Base-by-base conservation (phyloP, 495 filamentous ascomycete genomes). In the Apodospora peruviana region DNA sequence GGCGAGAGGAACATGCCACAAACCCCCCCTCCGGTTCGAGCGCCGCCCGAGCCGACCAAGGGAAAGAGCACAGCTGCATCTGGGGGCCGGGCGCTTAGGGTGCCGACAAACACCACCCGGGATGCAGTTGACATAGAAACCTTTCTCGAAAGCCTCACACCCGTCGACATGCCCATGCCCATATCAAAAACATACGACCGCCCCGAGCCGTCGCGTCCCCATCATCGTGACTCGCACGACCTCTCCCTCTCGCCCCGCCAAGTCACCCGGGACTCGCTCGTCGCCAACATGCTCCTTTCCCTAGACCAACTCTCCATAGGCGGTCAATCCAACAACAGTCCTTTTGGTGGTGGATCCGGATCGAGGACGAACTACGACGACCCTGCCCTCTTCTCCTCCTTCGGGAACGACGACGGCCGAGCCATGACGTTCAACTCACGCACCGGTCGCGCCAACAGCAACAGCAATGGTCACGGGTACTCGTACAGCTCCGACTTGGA, bases 231-330 rank as follows among this genome's bases (percentile, higher is more conserved):
- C 62, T 91, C 90, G 21, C 90, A 96, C 71, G 90, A 95, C 65
- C 73, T 96, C 42, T 90, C 88, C 25, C 71, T 95, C 43, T 81
- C 84, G 7, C 74, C 84, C 41, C 75, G 83, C 47, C 84, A 90
- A 61, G 81, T 85, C 52, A 84, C 83, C 22, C 82, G 90, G 42
- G 87, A 90, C 55, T 95, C 90, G 19, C 82, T 96, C 40, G 86
- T 96, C 37, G 87, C 91, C 65, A 91, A 95, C 59, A 89, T 96
- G 82, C 79, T 96, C 11, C 77, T 90, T 24, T 95, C 91, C 16
- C 79, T 96, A 49, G 89, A 94, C 66, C 85, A 88, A 69, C 79
- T 89, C 60, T 79, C 77, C 10, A 70, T 79, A 48, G 75, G 78
- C 4, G 77, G 77, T 55, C 7, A 7, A 7, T 7, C 7, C 27